phyloP scores from a whole-genome alignment of 306 rosid species.

The Prunus kanzakura region DNA sequence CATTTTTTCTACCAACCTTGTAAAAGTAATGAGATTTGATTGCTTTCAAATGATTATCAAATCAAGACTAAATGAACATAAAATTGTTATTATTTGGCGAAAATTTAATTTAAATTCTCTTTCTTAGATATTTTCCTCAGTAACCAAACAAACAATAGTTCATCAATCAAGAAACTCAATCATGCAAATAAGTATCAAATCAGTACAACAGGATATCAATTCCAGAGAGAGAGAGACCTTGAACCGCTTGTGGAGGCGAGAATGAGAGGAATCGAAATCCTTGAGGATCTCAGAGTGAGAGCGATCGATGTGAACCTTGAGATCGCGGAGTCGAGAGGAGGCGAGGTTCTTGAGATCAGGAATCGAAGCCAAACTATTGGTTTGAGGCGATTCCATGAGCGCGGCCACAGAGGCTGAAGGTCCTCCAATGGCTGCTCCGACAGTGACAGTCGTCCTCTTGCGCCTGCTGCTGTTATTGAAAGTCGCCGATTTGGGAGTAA shows the following conservation, averaged over 20 bases:
- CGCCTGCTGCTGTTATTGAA: slow-evolving; percentile 44
- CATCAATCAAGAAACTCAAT: background rate
- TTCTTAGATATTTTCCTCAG: background rate
- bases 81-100: background rate
- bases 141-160: slow-evolving; percentile 8
- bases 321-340: slow-evolving; percentile 59
- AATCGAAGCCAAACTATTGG: slow-evolving; percentile 46
- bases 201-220: background rate
- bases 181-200: background rate
- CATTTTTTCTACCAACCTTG: background rate
- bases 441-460: slow-evolving; percentile 9
- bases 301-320: slow-evolving; percentile 68
- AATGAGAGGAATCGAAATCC: slow-evolving; percentile 66
- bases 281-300: slow-evolving; percentile 81
- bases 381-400: slow-evolving; percentile 32
- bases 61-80: background rate
- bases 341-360: slow-evolving; percentile 66
- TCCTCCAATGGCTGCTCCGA: slow-evolving; percentile 26
- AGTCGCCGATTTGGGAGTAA: slow-evolving; percentile 53
- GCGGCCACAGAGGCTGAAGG: background rate
- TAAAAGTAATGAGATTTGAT: background rate
- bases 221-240: slow-evolving; percentile 46
- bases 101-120: background rate
- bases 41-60: background rate
- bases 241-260: slow-evolving; percentile 77